phyloP scores from a whole-genome alignment of 257 asterid species.

The Solanum paucissectum region DNA sequence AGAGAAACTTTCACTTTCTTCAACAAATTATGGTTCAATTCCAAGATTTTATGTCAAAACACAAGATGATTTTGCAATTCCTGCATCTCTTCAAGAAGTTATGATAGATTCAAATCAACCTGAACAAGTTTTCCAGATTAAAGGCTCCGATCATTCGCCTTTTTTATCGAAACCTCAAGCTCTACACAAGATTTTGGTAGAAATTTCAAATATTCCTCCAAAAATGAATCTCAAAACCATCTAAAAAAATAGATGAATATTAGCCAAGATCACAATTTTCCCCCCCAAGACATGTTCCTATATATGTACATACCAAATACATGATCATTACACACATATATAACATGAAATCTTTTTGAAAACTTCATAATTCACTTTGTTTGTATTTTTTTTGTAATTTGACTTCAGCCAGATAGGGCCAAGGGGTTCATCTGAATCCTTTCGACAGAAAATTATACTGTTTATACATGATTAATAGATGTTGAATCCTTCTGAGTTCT shows the following conservation, averaged over 20 bases:
- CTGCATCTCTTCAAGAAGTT: conserved; percentile 35
- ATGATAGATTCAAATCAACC: conserved; percentile 42
- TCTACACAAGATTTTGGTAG: conserved; percentile 28
- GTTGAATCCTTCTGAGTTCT: no score
- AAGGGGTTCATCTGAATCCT: no score
- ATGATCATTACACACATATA: background rate
- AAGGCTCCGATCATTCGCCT: conserved; percentile 52
- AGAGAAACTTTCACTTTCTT: conserved; percentile 30
- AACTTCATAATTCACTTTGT: background rate
- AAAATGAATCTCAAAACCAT: background rate
- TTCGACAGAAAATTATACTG: no score
- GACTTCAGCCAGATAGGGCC: background rate
- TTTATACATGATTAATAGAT: no score
- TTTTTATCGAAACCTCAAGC: conserved; percentile 53
- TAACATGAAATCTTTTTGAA: background rate
- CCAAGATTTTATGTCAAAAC: conserved; percentile 39
- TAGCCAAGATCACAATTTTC: background rate
- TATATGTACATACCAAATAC: background rate
- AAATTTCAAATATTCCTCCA: conserved; percentile 14
- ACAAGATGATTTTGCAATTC: conserved; percentile 34
- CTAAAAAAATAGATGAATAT: background rate
- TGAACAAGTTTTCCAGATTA: conserved; percentile 31
- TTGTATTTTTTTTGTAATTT: background rate
- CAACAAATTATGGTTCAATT: conserved; percentile 36
- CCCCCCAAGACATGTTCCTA: background rate